Conservation (phyloP, 2,329 filamentous ascomycete species). For the Alternaria burnsii region DNA sequence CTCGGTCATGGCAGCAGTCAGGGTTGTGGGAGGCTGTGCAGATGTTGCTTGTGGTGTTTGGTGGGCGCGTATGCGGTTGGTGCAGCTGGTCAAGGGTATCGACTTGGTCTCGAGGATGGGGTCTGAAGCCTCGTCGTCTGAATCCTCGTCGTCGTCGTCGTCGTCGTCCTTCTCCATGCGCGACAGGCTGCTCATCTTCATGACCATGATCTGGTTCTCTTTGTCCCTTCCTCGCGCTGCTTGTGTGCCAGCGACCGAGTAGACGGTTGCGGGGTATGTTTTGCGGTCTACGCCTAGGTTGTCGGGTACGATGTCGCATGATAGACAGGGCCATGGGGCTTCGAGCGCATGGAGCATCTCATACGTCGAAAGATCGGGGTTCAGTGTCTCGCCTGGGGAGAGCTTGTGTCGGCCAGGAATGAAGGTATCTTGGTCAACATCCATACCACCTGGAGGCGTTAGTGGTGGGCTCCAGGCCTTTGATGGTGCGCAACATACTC, state of each 20-base stretch:
- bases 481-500: conserved; percentile 53
- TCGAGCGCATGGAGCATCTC: conserved; percentile 96
- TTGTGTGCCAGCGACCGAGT: conserved; percentile 93
- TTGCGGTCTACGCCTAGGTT: conserved; percentile 86
- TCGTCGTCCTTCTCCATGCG: conserved; percentile 83
- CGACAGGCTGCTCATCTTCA: conserved; percentile 93
- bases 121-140: conserved; percentile 76
- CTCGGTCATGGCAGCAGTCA: conserved; percentile 93
- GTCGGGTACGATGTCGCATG: conserved; percentile 91
- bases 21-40: conserved; percentile 76
- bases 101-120: conserved; percentile 92
- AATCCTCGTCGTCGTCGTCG: conserved; percentile 71
- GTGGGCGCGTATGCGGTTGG: conserved; percentile 90
- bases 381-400: conserved; percentile 86
- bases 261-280: conserved; percentile 94
- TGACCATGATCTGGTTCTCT: conserved; percentile 94
- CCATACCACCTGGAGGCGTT: conserved; percentile 73
- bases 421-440: conserved; percentile 92
- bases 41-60: conserved; percentile 78
- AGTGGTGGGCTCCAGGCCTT: conserved; percentile 27
- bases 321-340: conserved; percentile 96
- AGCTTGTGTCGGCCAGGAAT: conserved; percentile 94
- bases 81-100: conserved; percentile 85
- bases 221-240: conserved; percentile 76
- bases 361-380: conserved; percentile 93